These are phyloP conservation scores for Fraxinus floribunda DNA, from an alignment of 305 asterid genomes.

Conservation along the genomic window DNA sequence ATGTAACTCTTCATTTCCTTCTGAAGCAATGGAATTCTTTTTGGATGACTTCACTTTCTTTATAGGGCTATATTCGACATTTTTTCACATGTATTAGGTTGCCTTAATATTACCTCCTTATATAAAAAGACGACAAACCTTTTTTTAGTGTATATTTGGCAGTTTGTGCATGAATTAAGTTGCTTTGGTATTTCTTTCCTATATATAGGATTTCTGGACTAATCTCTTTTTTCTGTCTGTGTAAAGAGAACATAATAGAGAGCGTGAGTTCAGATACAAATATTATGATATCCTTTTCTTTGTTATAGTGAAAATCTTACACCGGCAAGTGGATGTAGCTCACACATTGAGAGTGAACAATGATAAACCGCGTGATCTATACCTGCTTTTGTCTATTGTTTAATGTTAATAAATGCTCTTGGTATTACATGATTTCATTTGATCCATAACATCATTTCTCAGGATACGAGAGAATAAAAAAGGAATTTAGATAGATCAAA, in stretches of 20 bases:
- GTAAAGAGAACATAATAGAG: not conserved
- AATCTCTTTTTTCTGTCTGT: not conserved
- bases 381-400: not conserved
- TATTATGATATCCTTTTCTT: not conserved
- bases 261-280: not conserved
- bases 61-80: not conserved
- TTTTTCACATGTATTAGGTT: not conserved
- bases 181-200: conserved; percentile 2
- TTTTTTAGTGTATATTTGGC: not conserved
- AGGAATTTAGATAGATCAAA: not conserved
- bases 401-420: not conserved
- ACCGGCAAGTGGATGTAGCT: not conserved
- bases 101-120: not conserved
- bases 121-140: not conserved
- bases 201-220: not conserved
- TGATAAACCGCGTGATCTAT: not conserved
- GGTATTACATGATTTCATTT: not conserved
- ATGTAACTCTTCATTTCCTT: not conserved
- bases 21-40: not conserved
- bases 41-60: not conserved
- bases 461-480: not conserved
- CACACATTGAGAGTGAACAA: not conserved
- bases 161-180: not conserved
- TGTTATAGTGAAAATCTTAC: not conserved
- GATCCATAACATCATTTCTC: not conserved